Conservation (phyloP, 495 filamentous ascomycete species). For the Parathielavia hyrcaniae region DNA sequence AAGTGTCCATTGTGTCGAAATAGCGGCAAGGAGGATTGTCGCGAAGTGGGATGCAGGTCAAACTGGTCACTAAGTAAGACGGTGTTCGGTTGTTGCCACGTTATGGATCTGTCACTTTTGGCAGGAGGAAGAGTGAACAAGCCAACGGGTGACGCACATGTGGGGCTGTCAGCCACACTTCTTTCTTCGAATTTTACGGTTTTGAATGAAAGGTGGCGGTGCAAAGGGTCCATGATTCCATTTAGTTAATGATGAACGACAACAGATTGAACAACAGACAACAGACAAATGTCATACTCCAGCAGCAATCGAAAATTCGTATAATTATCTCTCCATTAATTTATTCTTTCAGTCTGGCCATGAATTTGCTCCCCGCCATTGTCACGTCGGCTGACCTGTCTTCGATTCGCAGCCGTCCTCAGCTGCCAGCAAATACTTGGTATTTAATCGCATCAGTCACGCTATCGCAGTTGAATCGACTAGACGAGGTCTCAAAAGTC, state of each 20-base stretch:
- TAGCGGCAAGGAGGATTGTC: slow-evolving; percentile 8
- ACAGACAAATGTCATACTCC: neutral
- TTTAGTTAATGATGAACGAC: neutral
- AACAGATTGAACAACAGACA: no score
- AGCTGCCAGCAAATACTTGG: slow-evolving; percentile 47
- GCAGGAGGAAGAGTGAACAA: neutral
- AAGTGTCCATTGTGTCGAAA: slow-evolving; percentile 23
- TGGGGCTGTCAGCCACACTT: slow-evolving; percentile 16
- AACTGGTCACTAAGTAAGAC: neutral
- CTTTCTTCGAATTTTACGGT: neutral
- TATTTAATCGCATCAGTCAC: slow-evolving; percentile 50
- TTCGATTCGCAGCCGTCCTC: slow-evolving; percentile 40
- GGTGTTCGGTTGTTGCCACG: slow-evolving; percentile 34
- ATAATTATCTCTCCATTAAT: neutral
- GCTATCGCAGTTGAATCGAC: slow-evolving; percentile 47
- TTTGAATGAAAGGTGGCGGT: neutral
- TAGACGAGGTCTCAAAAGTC: slow-evolving; percentile 48
- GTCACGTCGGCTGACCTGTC: slow-evolving; percentile 39
- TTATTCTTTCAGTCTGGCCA: neutral
- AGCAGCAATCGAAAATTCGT: neutral
- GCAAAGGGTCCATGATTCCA: neutral
- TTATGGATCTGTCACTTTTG: no score
- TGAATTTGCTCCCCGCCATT: slow-evolving; percentile 25
- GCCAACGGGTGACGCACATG: slow-evolving; percentile 11
- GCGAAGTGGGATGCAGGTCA: slow-evolving; percentile 25